phyloP scores from a whole-genome alignment of 345 rosid species.

The Heritiera littoralis region DNA sequence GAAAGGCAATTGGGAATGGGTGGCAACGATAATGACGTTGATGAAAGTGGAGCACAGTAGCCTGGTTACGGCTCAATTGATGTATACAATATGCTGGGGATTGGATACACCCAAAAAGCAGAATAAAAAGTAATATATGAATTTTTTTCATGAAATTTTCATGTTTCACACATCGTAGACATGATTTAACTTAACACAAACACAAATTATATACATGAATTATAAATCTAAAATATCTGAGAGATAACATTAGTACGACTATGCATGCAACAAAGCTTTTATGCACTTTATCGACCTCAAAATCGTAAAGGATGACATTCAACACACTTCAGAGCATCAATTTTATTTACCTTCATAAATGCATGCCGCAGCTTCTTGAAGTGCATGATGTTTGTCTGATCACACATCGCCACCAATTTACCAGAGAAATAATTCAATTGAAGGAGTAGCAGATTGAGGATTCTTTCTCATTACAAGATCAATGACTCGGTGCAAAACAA shows the following conservation, averaged over 20 bases:
- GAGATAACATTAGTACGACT: too few relatives aligned
- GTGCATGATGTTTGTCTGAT: not conserved
- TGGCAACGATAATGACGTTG: slow-evolving; percentile 61
- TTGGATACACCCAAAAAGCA: too few relatives aligned
- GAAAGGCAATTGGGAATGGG: slow-evolving; percentile 54
- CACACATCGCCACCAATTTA: not conserved
- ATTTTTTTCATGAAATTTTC: too few relatives aligned
- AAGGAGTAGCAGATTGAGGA: not conserved
- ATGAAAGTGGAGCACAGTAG: slow-evolving; percentile 67
- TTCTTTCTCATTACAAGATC: not conserved
- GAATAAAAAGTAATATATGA: too few relatives aligned
- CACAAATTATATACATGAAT: too few relatives aligned
- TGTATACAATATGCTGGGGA: slow-evolving; percentile 22
- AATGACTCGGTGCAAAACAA: not conserved
- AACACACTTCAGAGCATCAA: too few relatives aligned
- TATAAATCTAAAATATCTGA: too few relatives aligned
- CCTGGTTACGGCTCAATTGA: slow-evolving; percentile 71
- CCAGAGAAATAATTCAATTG: not conserved
- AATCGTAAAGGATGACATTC: too few relatives aligned
- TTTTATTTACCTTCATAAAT: not conserved
- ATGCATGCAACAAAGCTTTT: too few relatives aligned
- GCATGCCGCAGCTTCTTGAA: not conserved
- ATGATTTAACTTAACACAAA: too few relatives aligned
- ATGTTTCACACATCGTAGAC: too few relatives aligned
- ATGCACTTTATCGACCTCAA: too few relatives aligned